These are phyloP conservation scores for Fusarium fujikuroi DNA, from an alignment of 2,329 filamentous ascomycete species.

Conservation along the genomic window DNA sequence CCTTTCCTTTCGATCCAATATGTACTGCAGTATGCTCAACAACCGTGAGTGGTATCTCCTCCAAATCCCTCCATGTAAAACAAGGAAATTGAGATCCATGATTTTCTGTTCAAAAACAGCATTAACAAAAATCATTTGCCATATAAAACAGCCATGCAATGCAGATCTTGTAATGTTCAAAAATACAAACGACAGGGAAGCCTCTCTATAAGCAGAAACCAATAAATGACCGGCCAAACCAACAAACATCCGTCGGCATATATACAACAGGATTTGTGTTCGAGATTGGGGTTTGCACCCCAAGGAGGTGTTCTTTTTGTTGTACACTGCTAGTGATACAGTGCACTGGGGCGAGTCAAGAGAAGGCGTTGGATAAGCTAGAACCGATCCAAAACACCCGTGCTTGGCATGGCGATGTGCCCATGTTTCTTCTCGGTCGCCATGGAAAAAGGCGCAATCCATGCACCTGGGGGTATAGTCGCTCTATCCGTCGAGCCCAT, in stretches of 20 bases:
- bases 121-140: conserved; percentile 12
- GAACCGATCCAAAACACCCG: conserved; percentile 16
- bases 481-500: conserved; percentile 26
- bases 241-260: conserved; percentile 26
- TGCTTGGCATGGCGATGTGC: conserved; percentile 18
- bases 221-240: conserved; percentile 16
- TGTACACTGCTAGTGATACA: conserved; percentile 38
- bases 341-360: conserved; percentile 32
- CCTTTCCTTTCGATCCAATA: conserved; percentile 28
- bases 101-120: conserved; percentile 11
- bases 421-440: conserved; percentile 10
- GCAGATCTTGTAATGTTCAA: conserved; percentile 34
- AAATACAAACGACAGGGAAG: conserved; percentile 19
- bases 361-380: conserved; percentile 10
- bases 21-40: conserved; percentile 35
- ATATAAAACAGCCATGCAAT: conserved; percentile 37
- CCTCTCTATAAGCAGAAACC: conserved; percentile 31
- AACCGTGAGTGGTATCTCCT: conserved; percentile 40
- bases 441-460: conserved; percentile 19
- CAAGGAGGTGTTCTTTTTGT: conserved; percentile 37
- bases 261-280: conserved; percentile 37
- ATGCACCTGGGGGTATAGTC: conserved; percentile 33
- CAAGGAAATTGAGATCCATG: conserved; percentile 27
- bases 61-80: conserved; percentile 28
- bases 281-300: conserved; percentile 39